These are phyloP conservation scores for Paramecium sexaurelia DNA, from an alignment of 73 alveolate species.

Conservation along the genomic window DNA sequence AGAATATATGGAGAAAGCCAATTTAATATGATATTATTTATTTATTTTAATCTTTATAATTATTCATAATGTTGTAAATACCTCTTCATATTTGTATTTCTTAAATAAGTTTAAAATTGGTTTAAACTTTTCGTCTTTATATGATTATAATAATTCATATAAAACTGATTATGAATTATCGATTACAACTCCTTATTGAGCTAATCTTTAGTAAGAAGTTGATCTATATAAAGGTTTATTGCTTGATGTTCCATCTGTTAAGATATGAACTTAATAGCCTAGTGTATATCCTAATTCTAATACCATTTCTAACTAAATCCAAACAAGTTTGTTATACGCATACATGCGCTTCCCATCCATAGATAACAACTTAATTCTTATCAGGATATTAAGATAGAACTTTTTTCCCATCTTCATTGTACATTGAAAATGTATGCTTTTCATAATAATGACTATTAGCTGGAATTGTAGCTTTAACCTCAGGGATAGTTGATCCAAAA, in stretches of 20 bases:
- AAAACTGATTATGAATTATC: slow-evolving; percentile 36
- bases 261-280: slow-evolving; percentile 49
- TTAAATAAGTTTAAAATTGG: slow-evolving; percentile 44
- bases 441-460: not conserved
- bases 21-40: not conserved
- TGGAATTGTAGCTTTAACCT: not conserved
- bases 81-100: slow-evolving; percentile 11
- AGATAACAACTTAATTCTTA: not conserved
- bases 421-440: not conserved
- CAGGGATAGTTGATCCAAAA: not conserved
- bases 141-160: slow-evolving; percentile 20
- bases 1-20: not conserved
- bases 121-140: slow-evolving; percentile 47
- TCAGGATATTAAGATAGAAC: not conserved
- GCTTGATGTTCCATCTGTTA: slow-evolving; percentile 63
- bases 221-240: slow-evolving; percentile 43
- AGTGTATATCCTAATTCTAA: not conserved
- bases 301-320: not conserved
- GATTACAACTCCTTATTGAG: slow-evolving; percentile 38
- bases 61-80: slow-evolving; percentile 11
- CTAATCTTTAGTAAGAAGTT: not conserved
- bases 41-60: not conserved
- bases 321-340: not conserved
- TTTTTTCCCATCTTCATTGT: not conserved
- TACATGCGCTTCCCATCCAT: slow-evolving; percentile 29